Evolutionary conservation across 176 grass and related monocot species (phyloP).

Genomic region (Oryza meyeriana): DNA sequence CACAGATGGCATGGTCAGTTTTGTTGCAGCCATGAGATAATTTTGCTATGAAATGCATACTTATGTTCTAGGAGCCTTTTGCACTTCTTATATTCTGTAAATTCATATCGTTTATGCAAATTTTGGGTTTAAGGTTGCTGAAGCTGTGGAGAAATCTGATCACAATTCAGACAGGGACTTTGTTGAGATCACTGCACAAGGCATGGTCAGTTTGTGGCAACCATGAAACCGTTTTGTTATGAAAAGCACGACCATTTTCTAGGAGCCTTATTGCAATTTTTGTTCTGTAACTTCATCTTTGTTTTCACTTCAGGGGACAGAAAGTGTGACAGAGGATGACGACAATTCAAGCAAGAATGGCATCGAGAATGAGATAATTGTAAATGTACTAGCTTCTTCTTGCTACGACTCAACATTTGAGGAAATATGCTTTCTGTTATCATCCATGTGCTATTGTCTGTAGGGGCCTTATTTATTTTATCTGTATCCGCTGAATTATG

Average conservation of each 20-base stretch:
- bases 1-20: not conserved
- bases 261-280: not conserved
- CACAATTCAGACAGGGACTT: not conserved
- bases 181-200: not conserved
- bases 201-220: not conserved
- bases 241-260: not conserved
- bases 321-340: not conserved
- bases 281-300: not conserved
- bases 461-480: not conserved
- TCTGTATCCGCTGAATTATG: slow-evolving; percentile 11
- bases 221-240: not conserved
- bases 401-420: not conserved
- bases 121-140: not conserved
- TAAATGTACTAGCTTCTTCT: not conserved
- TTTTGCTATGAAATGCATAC: not conserved
- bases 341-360: not conserved
- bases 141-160: not conserved
- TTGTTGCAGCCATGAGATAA: not conserved
- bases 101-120: not conserved
- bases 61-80: not conserved
- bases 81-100: not conserved
- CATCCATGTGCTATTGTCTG: not conserved
- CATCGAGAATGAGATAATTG: not conserved
- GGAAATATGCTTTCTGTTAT: not conserved
- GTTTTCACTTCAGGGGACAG: not conserved